Conservation (phyloP, 2,329 filamentous ascomycete genomes). For the Podosphaera aphanis region DNA sequence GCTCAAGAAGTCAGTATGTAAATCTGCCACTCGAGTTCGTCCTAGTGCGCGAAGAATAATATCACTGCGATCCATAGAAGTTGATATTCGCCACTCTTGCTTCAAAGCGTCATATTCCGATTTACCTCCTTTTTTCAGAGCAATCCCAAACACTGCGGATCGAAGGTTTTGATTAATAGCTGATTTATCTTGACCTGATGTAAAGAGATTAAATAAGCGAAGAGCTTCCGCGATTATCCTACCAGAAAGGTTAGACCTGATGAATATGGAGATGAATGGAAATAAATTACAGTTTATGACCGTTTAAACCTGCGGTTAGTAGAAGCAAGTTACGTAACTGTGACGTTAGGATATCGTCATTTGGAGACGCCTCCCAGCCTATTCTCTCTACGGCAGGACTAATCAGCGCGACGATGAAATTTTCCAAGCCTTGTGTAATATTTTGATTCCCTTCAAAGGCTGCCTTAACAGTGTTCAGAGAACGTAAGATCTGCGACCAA, state of each 20-base stretch:
- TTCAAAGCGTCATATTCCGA: slow-evolving; percentile 54
- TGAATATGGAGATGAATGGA: background rate
- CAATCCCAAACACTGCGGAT: slow-evolving; percentile 55
- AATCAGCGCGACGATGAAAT: slow-evolving; percentile 58
- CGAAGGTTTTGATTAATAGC: slow-evolving; percentile 67
- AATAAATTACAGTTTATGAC: slow-evolving; percentile 43
- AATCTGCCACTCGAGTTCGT: slow-evolving; percentile 35
- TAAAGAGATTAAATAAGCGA: slow-evolving; percentile 61
- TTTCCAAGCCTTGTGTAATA: slow-evolving; percentile 49
- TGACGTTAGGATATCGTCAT: slow-evolving; percentile 60
- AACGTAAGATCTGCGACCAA: slow-evolving; percentile 65
- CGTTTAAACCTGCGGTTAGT: slow-evolving; percentile 46
- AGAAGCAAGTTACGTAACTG: slow-evolving; percentile 70
- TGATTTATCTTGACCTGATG: slow-evolving; percentile 33
- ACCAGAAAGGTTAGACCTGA: slow-evolving; percentile 10
- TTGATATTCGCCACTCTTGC: slow-evolving; percentile 62
- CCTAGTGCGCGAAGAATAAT: slow-evolving; percentile 59
- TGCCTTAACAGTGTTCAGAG: slow-evolving; percentile 54
- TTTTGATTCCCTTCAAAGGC: slow-evolving; percentile 58
- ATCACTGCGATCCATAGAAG: slow-evolving; percentile 77
- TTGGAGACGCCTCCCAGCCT: slow-evolving; percentile 61
- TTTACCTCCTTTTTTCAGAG: slow-evolving; percentile 46
- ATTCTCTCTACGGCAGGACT: slow-evolving; percentile 51
- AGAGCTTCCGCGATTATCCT: slow-evolving; percentile 51
- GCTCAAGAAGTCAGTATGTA: slow-evolving; percentile 44